Evolutionary conservation across 2,329 filamentous ascomycete species (phyloP).

Genomic region (Coniella lustricola): DNA sequence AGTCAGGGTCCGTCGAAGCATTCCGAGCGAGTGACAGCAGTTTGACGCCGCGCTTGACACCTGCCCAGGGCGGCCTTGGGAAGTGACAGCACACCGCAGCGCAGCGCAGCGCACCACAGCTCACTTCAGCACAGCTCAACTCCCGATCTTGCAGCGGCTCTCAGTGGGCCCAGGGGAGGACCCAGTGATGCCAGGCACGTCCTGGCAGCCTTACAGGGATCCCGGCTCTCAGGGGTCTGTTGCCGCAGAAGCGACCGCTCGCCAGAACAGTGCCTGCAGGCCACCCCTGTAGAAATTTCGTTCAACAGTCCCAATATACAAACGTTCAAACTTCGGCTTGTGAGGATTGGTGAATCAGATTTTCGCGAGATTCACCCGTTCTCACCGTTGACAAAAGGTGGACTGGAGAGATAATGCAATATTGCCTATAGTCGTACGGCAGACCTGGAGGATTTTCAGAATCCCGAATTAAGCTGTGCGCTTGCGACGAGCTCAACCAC

Average conservation of each 20-base stretch:
- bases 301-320: not conserved
- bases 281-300: conserved; percentile 8
- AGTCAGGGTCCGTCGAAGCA: conserved; percentile 1
- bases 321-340: not conserved
- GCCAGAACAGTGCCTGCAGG: not conserved
- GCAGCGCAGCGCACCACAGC: too few species aligned
- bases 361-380: not conserved
- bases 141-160: not conserved
- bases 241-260: not conserved
- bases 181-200: not conserved
- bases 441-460: too few species aligned
- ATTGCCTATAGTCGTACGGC: too few species aligned
- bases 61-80: not conserved
- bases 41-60: not conserved
- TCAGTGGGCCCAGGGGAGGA: not conserved
- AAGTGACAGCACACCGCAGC: conserved; percentile 1
- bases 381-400: not conserved
- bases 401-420: too few species aligned
- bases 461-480: too few species aligned
- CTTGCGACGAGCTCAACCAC: too few species aligned
- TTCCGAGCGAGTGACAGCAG: not conserved
- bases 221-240: not conserved
- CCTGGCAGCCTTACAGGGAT: not conserved
- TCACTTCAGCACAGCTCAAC: not conserved
- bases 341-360: not conserved